A percentile compares a stretch with the other conserved stretches of the same genome.
phyloP scores from a whole-genome alignment of 2,329 filamentous ascomycete species.

The Sphaerulina musiva region DNA sequence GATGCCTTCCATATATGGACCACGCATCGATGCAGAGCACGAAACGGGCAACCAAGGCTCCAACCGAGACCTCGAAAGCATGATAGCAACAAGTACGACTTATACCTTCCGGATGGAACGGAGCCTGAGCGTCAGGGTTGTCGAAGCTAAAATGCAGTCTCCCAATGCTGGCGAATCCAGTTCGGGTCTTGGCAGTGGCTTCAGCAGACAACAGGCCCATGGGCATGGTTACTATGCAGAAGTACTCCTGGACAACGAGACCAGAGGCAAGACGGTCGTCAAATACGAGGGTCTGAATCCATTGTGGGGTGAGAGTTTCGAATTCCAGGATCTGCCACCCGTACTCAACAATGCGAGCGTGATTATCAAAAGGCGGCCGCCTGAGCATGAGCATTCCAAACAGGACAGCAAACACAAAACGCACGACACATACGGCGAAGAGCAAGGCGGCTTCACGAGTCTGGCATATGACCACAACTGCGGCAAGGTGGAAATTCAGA shows the following conservation, averaged over 20 bases:
- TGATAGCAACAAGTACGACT: conserved; percentile 36
- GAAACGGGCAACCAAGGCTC: conserved; percentile 16
- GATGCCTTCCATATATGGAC: conserved; percentile 79
- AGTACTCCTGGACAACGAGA: conserved; percentile 71
- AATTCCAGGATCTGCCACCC: conserved; percentile 67
- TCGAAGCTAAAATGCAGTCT: conserved; percentile 53
- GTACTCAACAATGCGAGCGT: conserved; percentile 63
- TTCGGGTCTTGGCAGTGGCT: conserved; percentile 20
- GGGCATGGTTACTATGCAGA: conserved; percentile 69
- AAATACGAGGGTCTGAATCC: conserved; percentile 66
- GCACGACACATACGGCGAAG: conserved; percentile 36
- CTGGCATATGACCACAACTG: conserved; percentile 47
- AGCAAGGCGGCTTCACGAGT: conserved; percentile 39
- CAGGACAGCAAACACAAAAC: conserved; percentile 35
- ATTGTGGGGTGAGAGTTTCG: conserved; percentile 76
- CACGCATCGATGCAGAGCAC: conserved; percentile 30
- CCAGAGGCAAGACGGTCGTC: conserved; percentile 66
- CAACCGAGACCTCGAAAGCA: conserved; percentile 21
- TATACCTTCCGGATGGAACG: conserved; percentile 64
- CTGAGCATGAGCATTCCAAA: conserved; percentile 29
- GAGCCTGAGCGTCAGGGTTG: conserved; percentile 52
- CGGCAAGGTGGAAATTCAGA: conserved; percentile 72
- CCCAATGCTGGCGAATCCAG: conserved; percentile 24
- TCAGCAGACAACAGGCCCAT: conserved; percentile 10
- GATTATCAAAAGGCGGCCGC: conserved; percentile 58